phyloP scores from a whole-genome alignment of 306 rosid genomes.

The Trifolium repens region DNA sequence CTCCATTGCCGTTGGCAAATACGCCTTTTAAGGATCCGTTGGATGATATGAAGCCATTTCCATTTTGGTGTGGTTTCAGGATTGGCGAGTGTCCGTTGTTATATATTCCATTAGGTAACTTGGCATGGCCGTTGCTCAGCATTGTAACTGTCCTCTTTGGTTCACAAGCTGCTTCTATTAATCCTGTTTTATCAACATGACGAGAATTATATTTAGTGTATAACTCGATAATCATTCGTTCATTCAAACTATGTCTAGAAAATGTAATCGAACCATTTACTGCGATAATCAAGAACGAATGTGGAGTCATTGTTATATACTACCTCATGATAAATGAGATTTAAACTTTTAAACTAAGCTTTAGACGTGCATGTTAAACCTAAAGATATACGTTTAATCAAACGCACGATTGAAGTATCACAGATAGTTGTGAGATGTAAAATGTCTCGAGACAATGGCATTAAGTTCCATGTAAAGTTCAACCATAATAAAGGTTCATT shows the following conservation, averaged over 20 bases:
- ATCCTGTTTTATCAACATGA: conserved; percentile 54
- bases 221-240: neutral
- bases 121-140: conserved; percentile 47
- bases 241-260: neutral
- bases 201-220: conserved; percentile 11
- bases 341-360: too few species aligned
- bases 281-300: neutral
- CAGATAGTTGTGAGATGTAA: too few species aligned
- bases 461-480: too few species aligned
- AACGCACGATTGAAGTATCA: too few species aligned
- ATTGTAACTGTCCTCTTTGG: conserved; percentile 38
- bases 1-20: conserved; percentile 69
- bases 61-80: conserved; percentile 56
- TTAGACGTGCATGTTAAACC: too few species aligned
- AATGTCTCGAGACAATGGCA: too few species aligned
- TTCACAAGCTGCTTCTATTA: conserved; percentile 72
- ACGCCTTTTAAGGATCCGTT: conserved; percentile 66
- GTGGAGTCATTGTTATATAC: neutral
- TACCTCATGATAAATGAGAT: too few species aligned
- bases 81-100: conserved; percentile 53
- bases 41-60: conserved; percentile 55
- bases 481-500: neutral
- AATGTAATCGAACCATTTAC: neutral
- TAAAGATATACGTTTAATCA: too few species aligned
- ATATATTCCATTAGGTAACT: conserved; percentile 45